Percentiles rank a stretch among this genome's conserved stretches.
These are phyloP conservation scores for Xylariomycetidae sp. DNA, from an alignment of 2,329 filamentous ascomycete species.

Conservation along the genomic window DNA sequence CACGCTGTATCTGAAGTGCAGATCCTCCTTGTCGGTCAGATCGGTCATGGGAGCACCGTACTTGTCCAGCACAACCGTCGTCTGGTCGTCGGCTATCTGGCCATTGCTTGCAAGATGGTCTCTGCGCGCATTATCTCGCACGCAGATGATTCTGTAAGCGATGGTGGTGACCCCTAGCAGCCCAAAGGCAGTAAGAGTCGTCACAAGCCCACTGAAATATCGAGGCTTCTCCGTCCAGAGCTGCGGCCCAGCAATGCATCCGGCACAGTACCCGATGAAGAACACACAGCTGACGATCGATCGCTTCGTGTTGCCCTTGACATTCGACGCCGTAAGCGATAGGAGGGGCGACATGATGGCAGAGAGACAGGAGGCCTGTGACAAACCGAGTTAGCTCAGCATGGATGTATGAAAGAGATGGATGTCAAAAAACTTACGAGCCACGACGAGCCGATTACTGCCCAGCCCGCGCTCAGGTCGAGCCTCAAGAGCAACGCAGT, in stretches of 20 bases:
- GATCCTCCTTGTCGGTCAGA: slow-evolving; percentile 32
- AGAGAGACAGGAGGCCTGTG: slow-evolving; percentile 37
- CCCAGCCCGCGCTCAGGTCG: slow-evolving; percentile 36
- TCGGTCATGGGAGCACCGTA: slow-evolving; percentile 22
- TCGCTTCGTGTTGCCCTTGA: slow-evolving; percentile 48
- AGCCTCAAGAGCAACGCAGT: slow-evolving; percentile 39
- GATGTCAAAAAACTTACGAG: slow-evolving; percentile 27
- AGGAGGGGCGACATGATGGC: slow-evolving; percentile 37
- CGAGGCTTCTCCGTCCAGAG: slow-evolving; percentile 40
- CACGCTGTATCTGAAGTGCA: slow-evolving; percentile 28
- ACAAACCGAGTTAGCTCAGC: not conserved
- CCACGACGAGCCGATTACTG: slow-evolving; percentile 44
- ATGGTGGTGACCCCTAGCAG: slow-evolving; percentile 30
- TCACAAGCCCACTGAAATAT: slow-evolving; percentile 42
- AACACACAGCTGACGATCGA: slow-evolving; percentile 42
- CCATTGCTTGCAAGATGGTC: slow-evolving; percentile 8
- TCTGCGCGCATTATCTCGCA: slow-evolving; percentile 28
- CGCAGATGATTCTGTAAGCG: slow-evolving; percentile 31
- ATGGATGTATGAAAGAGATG: not conserved
- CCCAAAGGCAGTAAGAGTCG: slow-evolving; percentile 38
- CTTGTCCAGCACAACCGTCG: slow-evolving; percentile 15
- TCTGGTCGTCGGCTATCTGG: not conserved
- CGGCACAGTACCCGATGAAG: slow-evolving; percentile 45
- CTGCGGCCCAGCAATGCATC: slow-evolving; percentile 43
- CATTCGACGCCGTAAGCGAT: slow-evolving; percentile 41